These are phyloP conservation scores for Solanum clarkiae DNA, from an alignment of 257 asterid genomes.

Conservation along the genomic window DNA sequence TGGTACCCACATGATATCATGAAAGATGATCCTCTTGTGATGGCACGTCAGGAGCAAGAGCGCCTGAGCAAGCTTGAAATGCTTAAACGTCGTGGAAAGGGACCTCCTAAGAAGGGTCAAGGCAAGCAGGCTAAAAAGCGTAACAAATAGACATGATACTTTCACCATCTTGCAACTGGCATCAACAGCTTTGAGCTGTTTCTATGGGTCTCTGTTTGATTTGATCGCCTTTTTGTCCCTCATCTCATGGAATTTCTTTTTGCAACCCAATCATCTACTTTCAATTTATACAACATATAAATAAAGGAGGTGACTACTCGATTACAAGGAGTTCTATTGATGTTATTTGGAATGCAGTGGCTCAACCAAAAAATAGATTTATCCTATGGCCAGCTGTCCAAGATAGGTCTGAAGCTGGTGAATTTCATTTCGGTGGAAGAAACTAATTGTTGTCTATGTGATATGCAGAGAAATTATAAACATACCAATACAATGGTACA, in stretches of 20 bases:
- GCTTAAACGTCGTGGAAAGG: constrained; percentile 88
- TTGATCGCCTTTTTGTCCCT: neutral
- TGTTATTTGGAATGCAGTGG: no score
- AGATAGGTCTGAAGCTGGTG: no score
- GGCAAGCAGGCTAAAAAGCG: constrained; percentile 83
- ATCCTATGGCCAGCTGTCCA: no score
- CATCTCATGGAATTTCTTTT: neutral
- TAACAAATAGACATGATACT: constrained; percentile 13
- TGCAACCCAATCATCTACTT: neutral
- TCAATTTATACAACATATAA: neutral
- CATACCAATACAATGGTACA: no score
- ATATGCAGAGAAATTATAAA: no score
- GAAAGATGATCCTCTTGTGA: constrained; percentile 55
- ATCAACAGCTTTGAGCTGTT: neutral
- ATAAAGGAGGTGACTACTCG: no score
- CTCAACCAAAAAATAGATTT: no score
- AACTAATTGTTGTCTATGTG: no score
- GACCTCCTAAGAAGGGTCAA: constrained; percentile 91
- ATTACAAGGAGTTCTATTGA: no score
- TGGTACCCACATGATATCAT: constrained; percentile 82
- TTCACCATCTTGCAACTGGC: neutral
- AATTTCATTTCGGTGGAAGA: no score
- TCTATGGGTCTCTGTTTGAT: neutral
- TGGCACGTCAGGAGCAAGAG: constrained; percentile 65
- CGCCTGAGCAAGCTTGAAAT: constrained; percentile 66